Conservation (phyloP, 2,329 filamentous ascomycete genomes). For the Malbranchea zuffiana region DNA sequence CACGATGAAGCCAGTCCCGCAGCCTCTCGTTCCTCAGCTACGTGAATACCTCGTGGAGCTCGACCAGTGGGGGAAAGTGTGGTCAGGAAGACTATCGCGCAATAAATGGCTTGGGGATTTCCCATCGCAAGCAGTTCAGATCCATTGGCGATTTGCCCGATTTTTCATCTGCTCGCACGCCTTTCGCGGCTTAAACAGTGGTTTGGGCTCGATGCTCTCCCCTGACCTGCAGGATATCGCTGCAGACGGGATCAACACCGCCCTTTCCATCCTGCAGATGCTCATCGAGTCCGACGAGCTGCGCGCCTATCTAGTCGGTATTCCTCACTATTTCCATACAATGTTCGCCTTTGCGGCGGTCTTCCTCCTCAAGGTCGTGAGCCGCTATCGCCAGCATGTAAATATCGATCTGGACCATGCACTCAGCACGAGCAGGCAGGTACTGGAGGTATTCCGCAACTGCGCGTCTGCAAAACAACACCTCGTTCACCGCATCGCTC, state of each 20-base stretch:
- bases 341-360: constrained; percentile 35
- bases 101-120: constrained; percentile 36
- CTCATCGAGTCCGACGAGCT: constrained; percentile 30
- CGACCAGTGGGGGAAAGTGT: constrained; percentile 21
- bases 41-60: constrained; percentile 22
- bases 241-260: constrained; percentile 21
- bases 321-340: constrained; percentile 35
- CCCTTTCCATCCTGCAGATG: constrained; percentile 30
- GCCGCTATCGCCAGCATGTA: constrained; percentile 29
- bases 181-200: constrained; percentile 32
- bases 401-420: constrained; percentile 21
- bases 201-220: constrained; percentile 26
- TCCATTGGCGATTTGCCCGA: constrained; percentile 41
- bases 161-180: constrained; percentile 40
- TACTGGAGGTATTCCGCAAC: constrained; percentile 22
- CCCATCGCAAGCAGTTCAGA: constrained; percentile 36
- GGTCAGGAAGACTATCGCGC: constrained; percentile 21
- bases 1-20: constrained; percentile 17
- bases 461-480: constrained; percentile 23
- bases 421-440: constrained; percentile 19
- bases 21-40: constrained; percentile 11
- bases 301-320: constrained; percentile 28
- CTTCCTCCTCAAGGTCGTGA: constrained; percentile 31
- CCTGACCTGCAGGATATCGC: constrained; percentile 11
- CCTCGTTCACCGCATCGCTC: constrained; percentile 25